Base-by-base conservation (phyloP, 352 stramenopile genomes). In the Globisporangium okanoganense region DNA sequence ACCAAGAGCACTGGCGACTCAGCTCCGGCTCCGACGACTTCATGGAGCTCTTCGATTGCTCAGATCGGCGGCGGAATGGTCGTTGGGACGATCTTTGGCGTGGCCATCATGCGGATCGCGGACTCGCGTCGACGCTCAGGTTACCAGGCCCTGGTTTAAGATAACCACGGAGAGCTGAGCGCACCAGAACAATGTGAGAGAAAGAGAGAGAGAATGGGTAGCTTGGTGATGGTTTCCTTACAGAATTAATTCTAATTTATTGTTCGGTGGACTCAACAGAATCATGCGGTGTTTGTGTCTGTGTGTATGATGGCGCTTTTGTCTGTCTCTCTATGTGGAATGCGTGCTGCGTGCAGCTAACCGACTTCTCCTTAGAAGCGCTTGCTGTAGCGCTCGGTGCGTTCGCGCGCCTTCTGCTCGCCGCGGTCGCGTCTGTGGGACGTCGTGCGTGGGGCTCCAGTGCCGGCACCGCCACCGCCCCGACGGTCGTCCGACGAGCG, bases 121-220 rank as follows among this genome's bases (percentile, higher is more conserved):
- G 63, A 60, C 29, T 64, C 64, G 43, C 66, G 71, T 36, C 63
- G 68, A 22, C 72, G 60, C 29, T 56, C 62, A 9, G 70, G 56
- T 24, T 86, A 84, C 62, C 62, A 58, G 29, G 31, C 70, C 29
- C 62, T 85, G n/a, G 33, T 47, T 24, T 66, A 33, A 59, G 29
- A 7, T 33, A 3, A 33, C n/a, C n/a, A n/a, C n/a, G n/a, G n/a
- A 16, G 43, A 31, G 22, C 20, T 38, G 31, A 22, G 13, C 29
- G 13, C 5, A 31, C 9, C 4, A n/a, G 22, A 33, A 51, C n/a
- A n/a, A n/a, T n/a, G 29, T 33, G 6, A 41, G 45, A 18, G 29
- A 38, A 22, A 45, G 31, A 43, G 27, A 43, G 16, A 41, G 20
- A 57, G 22, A 25, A 43, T 38, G 13, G 40, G 18, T 31, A 45